Conservation (phyloP, 257 asterid genomes). For the Solanum etuberosum region DNA sequence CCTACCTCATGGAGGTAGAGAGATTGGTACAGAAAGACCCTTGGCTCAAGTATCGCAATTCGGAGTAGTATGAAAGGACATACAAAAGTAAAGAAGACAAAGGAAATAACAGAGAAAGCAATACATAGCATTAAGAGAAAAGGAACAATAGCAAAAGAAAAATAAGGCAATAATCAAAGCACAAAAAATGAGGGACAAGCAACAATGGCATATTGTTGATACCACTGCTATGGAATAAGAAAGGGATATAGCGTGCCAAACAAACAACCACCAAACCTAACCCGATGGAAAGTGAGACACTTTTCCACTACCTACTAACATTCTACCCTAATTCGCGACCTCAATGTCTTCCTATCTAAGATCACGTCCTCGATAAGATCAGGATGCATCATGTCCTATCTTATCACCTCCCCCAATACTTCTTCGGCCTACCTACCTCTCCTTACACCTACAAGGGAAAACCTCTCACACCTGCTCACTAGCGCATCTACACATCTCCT, state of each 20-base stretch:
- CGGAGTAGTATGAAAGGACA: background rate
- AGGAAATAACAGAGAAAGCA: background rate
- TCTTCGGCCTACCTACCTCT: background rate
- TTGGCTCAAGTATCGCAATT: background rate
- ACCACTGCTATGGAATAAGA: background rate
- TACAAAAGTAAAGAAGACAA: background rate
- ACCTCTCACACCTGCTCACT: background rate
- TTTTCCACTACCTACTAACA: background rate
- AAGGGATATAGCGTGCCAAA: background rate
- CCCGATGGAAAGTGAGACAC: background rate
- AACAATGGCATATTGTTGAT: background rate
- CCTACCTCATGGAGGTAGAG: background rate
- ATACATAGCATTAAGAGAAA: background rate
- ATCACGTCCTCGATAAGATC: background rate
- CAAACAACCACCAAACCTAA: background rate
- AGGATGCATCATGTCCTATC: background rate
- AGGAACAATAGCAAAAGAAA: background rate
- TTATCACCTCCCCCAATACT: background rate
- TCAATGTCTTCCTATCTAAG: background rate
- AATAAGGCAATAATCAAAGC: background rate
- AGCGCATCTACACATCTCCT: background rate
- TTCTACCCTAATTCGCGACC: background rate
- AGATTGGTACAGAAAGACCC: background rate
- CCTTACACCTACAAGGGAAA: background rate
- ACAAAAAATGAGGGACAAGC: background rate